Evolutionary conservation across 1,284 basidiomycete genomes (phyloP).

Genomic region (Schizophyllum commune): DNA sequence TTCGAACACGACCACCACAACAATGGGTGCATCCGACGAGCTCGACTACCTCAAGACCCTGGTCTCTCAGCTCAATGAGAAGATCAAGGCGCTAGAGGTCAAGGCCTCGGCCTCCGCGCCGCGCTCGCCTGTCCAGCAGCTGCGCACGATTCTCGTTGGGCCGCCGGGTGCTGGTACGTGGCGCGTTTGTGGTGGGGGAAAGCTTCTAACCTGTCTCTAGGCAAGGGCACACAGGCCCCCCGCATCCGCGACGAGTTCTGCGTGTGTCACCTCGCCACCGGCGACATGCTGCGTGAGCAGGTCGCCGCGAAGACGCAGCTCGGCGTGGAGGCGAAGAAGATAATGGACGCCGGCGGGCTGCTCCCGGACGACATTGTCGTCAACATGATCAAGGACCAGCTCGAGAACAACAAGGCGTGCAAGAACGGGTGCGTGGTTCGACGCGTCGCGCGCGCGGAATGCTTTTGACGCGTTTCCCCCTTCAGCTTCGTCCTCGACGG

Average conservation of each 20-base stretch:
- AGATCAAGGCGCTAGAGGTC: slow-evolving; percentile 67
- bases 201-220: slow-evolving; percentile 31
- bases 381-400: slow-evolving; percentile 93
- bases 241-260: slow-evolving; percentile 90
- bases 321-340: slow-evolving; percentile 91
- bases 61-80: slow-evolving; percentile 74
- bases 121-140: slow-evolving; percentile 67
- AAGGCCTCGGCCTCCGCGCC: slow-evolving; percentile 42
- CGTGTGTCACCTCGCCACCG: slow-evolving; percentile 96
- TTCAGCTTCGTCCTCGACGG: slow-evolving; percentile 94
- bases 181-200: not conserved
- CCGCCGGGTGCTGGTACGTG: slow-evolving; percentile 90
- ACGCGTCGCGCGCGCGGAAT: not conserved
- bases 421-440: slow-evolving; percentile 75
- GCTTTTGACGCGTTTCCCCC: not conserved
- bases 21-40: slow-evolving; percentile 61
- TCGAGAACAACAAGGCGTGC: slow-evolving; percentile 90
- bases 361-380: slow-evolving; percentile 98
- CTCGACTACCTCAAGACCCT: slow-evolving; percentile 87
- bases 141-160: slow-evolving; percentile 89
- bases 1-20: not conserved
- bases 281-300: slow-evolving; percentile 97
- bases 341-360: slow-evolving; percentile 94
- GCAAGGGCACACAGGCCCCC: slow-evolving; percentile 97
- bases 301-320: slow-evolving; percentile 83